Evolutionary conservation across 1,284 basidiomycete genomes (phyloP).

Genomic region (Golubevia pallescens): DNA sequence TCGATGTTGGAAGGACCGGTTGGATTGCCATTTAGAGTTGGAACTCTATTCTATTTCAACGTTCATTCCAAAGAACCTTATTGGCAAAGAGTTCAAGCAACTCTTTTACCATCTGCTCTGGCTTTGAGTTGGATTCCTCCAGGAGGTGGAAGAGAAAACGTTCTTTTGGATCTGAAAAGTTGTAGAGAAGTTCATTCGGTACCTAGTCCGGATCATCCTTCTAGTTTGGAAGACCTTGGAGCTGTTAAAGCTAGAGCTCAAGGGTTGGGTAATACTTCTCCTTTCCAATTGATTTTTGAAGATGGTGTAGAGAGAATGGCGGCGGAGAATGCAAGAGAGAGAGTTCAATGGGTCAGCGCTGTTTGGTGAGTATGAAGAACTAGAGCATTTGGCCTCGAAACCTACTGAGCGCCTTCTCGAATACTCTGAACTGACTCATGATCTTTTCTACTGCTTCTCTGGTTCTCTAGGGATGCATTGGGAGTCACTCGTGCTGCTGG

Average conservation of each 20-base stretch:
- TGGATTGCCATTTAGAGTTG: constrained; percentile 27
- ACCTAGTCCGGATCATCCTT: constrained; percentile 39
- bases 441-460: no score
- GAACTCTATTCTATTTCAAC: constrained; percentile 45
- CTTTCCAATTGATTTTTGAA: constrained; percentile 55
- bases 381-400: constrained; percentile 10
- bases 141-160: constrained; percentile 44
- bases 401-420: constrained; percentile 1
- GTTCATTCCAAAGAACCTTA: constrained; percentile 32
- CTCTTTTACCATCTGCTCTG: constrained; percentile 34
- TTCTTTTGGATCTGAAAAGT: constrained; percentile 37
- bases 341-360: constrained; percentile 41
- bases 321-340: constrained; percentile 33
- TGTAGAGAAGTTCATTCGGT: constrained; percentile 52
- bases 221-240: constrained; percentile 29
- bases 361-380: constrained; percentile 17
- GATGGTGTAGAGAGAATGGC: constrained; percentile 53
- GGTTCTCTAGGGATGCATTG: no score
- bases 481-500: no score
- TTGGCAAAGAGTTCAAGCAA: constrained; percentile 43
- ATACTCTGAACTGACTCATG: no score
- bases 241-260: constrained; percentile 30
- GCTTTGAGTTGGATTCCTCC: constrained; percentile 54
- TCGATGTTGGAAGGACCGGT: constrained; percentile 14
- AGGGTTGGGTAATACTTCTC: constrained; percentile 27